phyloP scores from a whole-genome alignment of 2,329 filamentous ascomycete species.

The Paracoccidioides lutzii region DNA sequence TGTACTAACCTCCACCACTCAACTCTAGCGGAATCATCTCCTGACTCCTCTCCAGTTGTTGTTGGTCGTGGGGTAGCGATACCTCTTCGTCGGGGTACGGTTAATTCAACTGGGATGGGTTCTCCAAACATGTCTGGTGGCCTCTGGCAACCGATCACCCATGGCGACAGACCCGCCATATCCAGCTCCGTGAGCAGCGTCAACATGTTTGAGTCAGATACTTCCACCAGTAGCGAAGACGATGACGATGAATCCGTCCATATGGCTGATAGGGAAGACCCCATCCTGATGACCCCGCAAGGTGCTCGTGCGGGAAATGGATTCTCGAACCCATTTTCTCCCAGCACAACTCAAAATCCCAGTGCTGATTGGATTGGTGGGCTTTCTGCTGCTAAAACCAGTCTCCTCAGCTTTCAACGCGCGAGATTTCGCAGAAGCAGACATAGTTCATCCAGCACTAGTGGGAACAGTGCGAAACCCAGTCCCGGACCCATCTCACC shows the following conservation, averaged over 20 bases:
- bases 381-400: conserved; percentile 59
- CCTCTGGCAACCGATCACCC: conserved; percentile 58
- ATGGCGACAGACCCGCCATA: conserved; percentile 54
- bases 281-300: conserved; percentile 73
- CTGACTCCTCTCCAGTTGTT: conserved; percentile 80
- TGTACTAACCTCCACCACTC: conserved; percentile 94
- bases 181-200: conserved; percentile 74
- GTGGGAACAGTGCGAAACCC: conserved; percentile 54
- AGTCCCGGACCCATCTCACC: conserved; percentile 66
- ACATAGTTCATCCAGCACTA: conserved; percentile 58
- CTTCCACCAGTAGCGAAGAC: conserved; percentile 56
- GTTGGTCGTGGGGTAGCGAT: conserved; percentile 54
- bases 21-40: conserved; percentile 78
- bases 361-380: conserved; percentile 51
- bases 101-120: conserved; percentile 38
- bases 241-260: conserved; percentile 49
- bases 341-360: conserved; percentile 38
- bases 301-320: conserved; percentile 44
- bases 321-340: conserved; percentile 33
- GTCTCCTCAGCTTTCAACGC: conserved; percentile 66
- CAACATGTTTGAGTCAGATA: conserved; percentile 67
- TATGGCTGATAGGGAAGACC: conserved; percentile 60
- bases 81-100: conserved; percentile 39
- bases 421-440: conserved; percentile 46
- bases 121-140: conserved; percentile 49